Evolutionary conservation across 805 yeast species (phyloP).

Genomic region (Starmerella sp.): DNA sequence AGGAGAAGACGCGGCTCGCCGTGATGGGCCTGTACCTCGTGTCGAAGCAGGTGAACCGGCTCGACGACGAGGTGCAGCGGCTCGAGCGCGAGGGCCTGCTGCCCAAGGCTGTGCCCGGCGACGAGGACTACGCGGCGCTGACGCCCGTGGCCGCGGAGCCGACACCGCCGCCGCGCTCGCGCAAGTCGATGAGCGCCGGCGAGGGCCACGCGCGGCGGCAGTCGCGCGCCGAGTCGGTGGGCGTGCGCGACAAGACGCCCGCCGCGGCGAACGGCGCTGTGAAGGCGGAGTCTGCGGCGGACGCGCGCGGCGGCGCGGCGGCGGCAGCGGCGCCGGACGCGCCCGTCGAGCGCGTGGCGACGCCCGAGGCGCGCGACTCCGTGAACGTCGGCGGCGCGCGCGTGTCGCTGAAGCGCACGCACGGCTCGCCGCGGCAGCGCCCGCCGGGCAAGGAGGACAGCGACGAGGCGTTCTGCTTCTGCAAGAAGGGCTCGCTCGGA

Average conservation of each 20-base stretch:
- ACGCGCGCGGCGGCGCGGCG: not conserved
- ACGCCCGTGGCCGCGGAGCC: constrained; percentile 15
- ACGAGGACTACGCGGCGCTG: constrained; percentile 10
- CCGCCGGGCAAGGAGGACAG: constrained; percentile 39
- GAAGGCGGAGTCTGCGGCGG: not conserved
- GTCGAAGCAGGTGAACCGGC: constrained; percentile 57
- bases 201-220: not conserved
- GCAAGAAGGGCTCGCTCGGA: constrained; percentile 90
- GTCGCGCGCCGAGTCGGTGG: constrained; percentile 1
- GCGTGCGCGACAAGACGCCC: not conserved
- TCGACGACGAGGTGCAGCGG: constrained; percentile 65
- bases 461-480: constrained; percentile 65
- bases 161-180: constrained; percentile 4
- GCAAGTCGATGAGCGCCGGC: constrained; percentile 5
- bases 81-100: constrained; percentile 69
- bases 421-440: constrained; percentile 11
- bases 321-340: not conserved
- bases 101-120: constrained; percentile 31
- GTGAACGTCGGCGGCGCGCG: constrained; percentile 14
- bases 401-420: constrained; percentile 15
- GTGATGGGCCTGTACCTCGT: constrained; percentile 73
- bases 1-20: constrained; percentile 66
- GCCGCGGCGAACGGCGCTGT: not conserved
- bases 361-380: constrained; percentile 4
- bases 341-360: not conserved